phyloP scores from a whole-genome alignment of 306 rosid genomes.

The Fragaria iinumae region DNA sequence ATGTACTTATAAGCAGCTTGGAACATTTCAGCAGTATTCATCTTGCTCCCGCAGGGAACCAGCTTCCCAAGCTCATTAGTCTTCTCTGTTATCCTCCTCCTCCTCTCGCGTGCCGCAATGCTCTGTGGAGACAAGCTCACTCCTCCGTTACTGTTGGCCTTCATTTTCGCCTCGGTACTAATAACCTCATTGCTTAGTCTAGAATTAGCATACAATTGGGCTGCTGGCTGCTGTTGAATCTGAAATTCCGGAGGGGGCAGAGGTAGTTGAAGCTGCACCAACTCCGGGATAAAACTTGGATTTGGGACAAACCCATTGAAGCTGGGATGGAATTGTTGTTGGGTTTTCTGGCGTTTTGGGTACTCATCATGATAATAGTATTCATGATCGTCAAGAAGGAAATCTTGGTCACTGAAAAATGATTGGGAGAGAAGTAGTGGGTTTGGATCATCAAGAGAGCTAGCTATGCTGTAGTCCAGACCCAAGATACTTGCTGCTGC shows the following conservation, averaged over 20 bases:
- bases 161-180: neutral
- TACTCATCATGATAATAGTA: constrained; percentile 13
- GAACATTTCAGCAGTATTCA: constrained; percentile 95
- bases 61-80: constrained; percentile 75
- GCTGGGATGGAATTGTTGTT: neutral
- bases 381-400: neutral
- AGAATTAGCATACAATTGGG: neutral
- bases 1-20: constrained; percentile 69
- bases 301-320: constrained; percentile 8
- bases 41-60: constrained; percentile 69
- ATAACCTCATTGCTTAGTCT: neutral
- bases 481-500: neutral
- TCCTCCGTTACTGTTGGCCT: neutral
- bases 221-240: neutral
- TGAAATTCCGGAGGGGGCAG: neutral
- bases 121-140: constrained; percentile 54
- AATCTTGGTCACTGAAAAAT: neutral
- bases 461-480: constrained; percentile 4
- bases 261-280: neutral
- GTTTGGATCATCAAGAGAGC: neutral
- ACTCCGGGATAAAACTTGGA: constrained; percentile 1
- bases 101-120: constrained; percentile 72
- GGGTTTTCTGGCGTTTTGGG: constrained; percentile 19
- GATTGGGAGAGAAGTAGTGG: constrained; percentile 6
- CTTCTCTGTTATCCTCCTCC: constrained; percentile 75